Percentiles rank a stretch among this genome's conserved stretches.
These are phyloP conservation scores for Diaporthe humulicola DNA, from an alignment of 2,329 filamentous ascomycete species.

Conservation along the genomic window DNA sequence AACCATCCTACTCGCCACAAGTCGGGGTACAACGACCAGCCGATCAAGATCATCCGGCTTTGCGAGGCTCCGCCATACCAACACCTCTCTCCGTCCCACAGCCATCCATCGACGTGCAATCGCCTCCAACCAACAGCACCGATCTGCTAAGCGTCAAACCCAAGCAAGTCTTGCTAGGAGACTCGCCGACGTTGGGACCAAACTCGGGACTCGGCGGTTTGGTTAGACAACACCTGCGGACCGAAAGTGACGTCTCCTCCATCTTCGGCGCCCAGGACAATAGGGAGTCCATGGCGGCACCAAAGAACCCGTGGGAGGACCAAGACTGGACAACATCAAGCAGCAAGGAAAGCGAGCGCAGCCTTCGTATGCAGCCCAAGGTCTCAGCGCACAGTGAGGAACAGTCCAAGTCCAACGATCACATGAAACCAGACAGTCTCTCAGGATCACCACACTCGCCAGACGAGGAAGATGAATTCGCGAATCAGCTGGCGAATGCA, in stretches of 20 bases:
- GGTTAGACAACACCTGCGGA: conserved; percentile 86
- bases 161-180: conserved; percentile 55
- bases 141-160: conserved; percentile 41
- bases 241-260: conserved; percentile 85
- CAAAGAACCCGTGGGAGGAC: conserved; percentile 24
- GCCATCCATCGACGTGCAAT: conserved; percentile 44
- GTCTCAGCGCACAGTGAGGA: background rate
- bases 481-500: conserved; percentile 78
- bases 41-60: conserved; percentile 68
- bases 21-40: conserved; percentile 61
- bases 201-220: conserved; percentile 80
- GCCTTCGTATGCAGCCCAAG: background rate
- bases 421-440: background rate
- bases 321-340: conserved; percentile 1
- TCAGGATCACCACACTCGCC: conserved; percentile 32
- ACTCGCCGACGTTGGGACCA: conserved; percentile 86
- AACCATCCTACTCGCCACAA: conserved; percentile 49
- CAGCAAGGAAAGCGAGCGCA: conserved; percentile 4
- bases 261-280: conserved; percentile 67
- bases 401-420: background rate
- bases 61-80: conserved; percentile 60
- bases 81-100: conserved; percentile 56
- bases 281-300: conserved; percentile 16
- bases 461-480: conserved; percentile 77
- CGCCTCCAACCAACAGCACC: conserved; percentile 44